Conservation (phyloP, 768 basidiomycete species). For the Podaxis sp. region DNA sequence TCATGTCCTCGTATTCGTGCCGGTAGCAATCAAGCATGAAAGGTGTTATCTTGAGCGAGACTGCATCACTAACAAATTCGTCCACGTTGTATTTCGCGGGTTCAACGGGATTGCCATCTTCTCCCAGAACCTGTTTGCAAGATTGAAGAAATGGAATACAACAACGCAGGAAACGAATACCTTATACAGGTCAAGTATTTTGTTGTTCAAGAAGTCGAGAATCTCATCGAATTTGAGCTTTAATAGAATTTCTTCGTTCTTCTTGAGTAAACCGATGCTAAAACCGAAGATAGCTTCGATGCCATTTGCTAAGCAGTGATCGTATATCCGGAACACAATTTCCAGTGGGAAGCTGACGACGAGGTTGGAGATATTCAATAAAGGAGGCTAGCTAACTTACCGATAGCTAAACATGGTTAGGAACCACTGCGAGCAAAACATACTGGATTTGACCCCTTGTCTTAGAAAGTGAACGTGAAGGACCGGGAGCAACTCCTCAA, state of each 20-base stretch:
- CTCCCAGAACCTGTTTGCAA: constrained; percentile 23
- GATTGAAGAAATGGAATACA: constrained; percentile 8
- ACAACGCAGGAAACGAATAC: constrained; percentile 17
- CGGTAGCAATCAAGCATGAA: constrained; percentile 93
- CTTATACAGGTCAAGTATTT: constrained; percentile 82
- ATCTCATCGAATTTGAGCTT: constrained; percentile 90
- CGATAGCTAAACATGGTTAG: constrained; percentile 95
- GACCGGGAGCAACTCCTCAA: constrained; percentile 91
- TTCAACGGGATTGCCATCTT: constrained; percentile 23
- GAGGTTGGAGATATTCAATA: not conserved
- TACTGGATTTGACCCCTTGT: constrained; percentile 94
- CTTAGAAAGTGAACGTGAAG: constrained; percentile 91
- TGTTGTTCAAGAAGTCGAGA: constrained; percentile 76
- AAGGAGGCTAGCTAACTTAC: constrained; percentile 35
- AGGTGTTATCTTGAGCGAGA: constrained; percentile 84
- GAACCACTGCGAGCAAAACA: constrained; percentile 99
- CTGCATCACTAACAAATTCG: constrained; percentile 85
- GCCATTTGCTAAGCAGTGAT: constrained; percentile 94
- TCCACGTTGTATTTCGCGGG: constrained; percentile 61
- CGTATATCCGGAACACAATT: constrained; percentile 94
- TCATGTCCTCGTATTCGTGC: constrained; percentile 83
- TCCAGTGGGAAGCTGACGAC: constrained; percentile 81
- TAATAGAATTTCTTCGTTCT: constrained; percentile 81
- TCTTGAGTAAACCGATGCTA: constrained; percentile 80
- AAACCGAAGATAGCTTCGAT: constrained; percentile 98